Evolutionary conservation across 2,329 filamentous ascomycete genomes (phyloP), one percentile per base, ranked within the genome.

Genomic region (Paecilomyces sp.): DNA sequence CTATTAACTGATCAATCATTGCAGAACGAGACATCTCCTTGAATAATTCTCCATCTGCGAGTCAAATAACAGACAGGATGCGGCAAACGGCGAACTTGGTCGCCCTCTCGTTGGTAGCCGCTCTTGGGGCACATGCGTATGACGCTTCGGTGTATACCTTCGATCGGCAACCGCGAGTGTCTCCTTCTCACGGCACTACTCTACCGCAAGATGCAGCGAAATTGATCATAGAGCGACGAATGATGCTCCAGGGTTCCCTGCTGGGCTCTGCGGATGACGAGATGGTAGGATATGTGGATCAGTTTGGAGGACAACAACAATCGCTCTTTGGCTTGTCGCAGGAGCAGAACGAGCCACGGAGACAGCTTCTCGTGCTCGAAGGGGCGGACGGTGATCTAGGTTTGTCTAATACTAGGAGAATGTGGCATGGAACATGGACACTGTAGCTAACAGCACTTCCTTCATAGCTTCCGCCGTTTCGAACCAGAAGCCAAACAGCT

Each of bases 371-470:
- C 18, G 63, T 77, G 24, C 61, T 73, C 51, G 85, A 90, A 71
- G 78, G 89, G 47, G 73, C 89, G 28, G 74, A 88, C 57, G 72
- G 85, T 65, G 75, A 88, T 56, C 81, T 87, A 68, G 84, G 86
- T 67, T 76, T 83, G 72, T 80, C 77, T 6, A 79, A 81, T 60
- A 68, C 71, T 34, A 80, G 80, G 55, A 30, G 22, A 53, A 30
- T 6, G 22, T 53, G 34, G 33, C 30, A 50, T 25, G 6, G 12
- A 8, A 18, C 3, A 28, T 28, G 3, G 25, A 28, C 3, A 7
- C 15, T n/a, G 9, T 36, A 51, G 55, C 33, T 18, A 53, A 58
- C 36, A 60, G 50, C 18, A 7, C 24, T 18, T 28, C 33, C 28
- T 34, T 28, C 22, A 9, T 57, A 71, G 66, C 56, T 24, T 60